Conservation (phyloP, 192 early-diverging fungal genomes). For the Diversispora epigaea region DNA sequence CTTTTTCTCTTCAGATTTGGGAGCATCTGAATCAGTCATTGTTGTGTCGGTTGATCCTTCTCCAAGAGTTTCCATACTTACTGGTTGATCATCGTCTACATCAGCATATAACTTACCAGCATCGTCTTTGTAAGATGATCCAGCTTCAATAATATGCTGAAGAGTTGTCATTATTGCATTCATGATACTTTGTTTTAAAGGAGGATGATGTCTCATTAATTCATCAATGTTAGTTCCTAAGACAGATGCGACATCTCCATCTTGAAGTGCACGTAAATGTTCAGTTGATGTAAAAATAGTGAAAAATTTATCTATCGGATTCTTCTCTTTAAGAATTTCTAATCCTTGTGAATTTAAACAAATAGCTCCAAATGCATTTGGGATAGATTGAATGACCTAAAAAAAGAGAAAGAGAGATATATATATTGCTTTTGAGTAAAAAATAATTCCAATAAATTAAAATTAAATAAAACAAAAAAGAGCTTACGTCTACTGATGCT, state of each 20-base stretch:
- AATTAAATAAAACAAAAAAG: conserved; percentile 25
- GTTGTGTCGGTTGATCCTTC: conserved; percentile 31
- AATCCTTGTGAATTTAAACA: conserved; percentile 88
- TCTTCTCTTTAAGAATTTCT: conserved; percentile 73
- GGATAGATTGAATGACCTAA: conserved; percentile 69
- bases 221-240: conserved; percentile 91
- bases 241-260: conserved; percentile 79
- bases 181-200: conserved; percentile 73
- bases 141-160: conserved; percentile 62
- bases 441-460: neutral
- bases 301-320: conserved; percentile 73
- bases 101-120: conserved; percentile 49
- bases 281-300: conserved; percentile 72
- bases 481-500: conserved; percentile 73
- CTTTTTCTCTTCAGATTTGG: conserved; percentile 52
- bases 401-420: neutral
- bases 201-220: conserved; percentile 92
- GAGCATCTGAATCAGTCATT: conserved; percentile 33
- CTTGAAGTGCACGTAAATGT: conserved; percentile 74
- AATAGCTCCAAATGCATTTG: conserved; percentile 93
- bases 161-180: conserved; percentile 68
- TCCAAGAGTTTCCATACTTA: conserved; percentile 34
- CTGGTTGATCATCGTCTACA: conserved; percentile 51
- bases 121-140: conserved; percentile 45
- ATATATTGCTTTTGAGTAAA: neutral